Conservation (phyloP, 345 rosid species). For the Melastoma malabathricum region DNA sequence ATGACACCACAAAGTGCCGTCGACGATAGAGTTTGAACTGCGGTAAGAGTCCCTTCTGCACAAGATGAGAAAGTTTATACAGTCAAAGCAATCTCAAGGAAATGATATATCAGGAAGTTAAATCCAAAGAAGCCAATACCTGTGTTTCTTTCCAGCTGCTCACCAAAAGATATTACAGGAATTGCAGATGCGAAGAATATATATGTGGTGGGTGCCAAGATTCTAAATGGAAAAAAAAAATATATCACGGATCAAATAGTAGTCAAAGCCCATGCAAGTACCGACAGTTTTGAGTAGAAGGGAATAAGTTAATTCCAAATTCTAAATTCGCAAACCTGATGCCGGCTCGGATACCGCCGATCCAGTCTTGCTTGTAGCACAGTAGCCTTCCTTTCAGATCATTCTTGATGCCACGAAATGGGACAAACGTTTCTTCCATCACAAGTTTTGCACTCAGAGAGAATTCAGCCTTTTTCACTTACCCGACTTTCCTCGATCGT, state of each 20-base stretch:
- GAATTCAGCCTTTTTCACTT: no score
- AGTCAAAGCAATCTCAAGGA: no score
- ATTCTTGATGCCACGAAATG: conserved; percentile 62
- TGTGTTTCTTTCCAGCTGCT: conserved; percentile 44
- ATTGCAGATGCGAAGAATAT: conserved; percentile 57
- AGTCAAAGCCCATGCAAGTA: no score
- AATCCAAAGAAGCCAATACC: conserved; percentile 6
- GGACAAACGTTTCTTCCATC: conserved; percentile 78
- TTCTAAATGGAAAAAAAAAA: conserved; percentile 24
- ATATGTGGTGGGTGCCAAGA: conserved; percentile 66
- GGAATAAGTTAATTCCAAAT: no score
- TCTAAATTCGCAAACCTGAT: conserved; percentile 27
- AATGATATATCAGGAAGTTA: no score
- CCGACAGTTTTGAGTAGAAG: no score
- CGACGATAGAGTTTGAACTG: conserved; percentile 53
- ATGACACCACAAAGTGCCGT: conserved; percentile 47
- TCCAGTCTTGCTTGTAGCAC: conserved; percentile 80
- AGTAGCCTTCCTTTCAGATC: conserved; percentile 50
- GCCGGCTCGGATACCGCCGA: conserved; percentile 52
- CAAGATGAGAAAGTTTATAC: no score
- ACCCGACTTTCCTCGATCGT: no score
- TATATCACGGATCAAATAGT: background rate
- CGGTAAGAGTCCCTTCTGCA: conserved; percentile 46
- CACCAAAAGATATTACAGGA: conserved; percentile 57
- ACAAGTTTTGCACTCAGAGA: no score